Conservation (phyloP, 495 filamentous ascomycete species). For the Filosporella fistucella region DNA sequence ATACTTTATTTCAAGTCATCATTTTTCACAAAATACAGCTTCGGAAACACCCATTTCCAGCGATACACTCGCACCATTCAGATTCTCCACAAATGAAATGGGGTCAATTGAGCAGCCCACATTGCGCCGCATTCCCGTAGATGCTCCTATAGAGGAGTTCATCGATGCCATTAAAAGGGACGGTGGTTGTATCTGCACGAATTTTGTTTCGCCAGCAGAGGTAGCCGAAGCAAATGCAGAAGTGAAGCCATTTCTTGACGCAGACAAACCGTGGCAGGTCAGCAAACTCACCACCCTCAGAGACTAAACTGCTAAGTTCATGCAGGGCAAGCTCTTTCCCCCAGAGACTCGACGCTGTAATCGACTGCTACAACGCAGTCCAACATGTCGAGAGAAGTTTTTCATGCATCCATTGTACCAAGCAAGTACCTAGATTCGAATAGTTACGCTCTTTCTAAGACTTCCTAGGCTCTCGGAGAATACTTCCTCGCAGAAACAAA, state of each 20-base stretch:
- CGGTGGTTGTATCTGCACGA: conserved; percentile 23
- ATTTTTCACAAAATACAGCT: too few species aligned
- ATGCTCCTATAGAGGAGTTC: conserved; percentile 3
- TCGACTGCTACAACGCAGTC: conserved; percentile 14
- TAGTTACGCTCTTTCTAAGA: background rate
- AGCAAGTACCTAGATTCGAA: background rate
- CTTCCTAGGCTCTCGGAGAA: conserved; percentile 12
- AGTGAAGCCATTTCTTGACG: conserved; percentile 20
- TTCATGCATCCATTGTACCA: conserved; percentile 14
- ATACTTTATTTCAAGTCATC: too few species aligned
- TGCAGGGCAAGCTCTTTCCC: conserved; percentile 1
- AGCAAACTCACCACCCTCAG: conserved; percentile 18
- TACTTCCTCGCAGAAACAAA: conserved; percentile 15
- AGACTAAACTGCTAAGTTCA: background rate
- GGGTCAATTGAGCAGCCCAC: background rate
- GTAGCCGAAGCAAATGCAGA: conserved; percentile 20
- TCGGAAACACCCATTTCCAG: too few species aligned
- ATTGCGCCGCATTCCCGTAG: background rate
- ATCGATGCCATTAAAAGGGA: conserved; percentile 9
- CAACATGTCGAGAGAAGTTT: conserved; percentile 22
- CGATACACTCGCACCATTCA: too few species aligned
- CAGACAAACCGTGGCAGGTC: conserved; percentile 14
- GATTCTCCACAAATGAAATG: too few species aligned
- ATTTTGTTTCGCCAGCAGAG: conserved; percentile 16
- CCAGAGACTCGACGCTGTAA: conserved; percentile 12